phyloP scores from a whole-genome alignment of 306 rosid species.

The Malus fusca region DNA sequence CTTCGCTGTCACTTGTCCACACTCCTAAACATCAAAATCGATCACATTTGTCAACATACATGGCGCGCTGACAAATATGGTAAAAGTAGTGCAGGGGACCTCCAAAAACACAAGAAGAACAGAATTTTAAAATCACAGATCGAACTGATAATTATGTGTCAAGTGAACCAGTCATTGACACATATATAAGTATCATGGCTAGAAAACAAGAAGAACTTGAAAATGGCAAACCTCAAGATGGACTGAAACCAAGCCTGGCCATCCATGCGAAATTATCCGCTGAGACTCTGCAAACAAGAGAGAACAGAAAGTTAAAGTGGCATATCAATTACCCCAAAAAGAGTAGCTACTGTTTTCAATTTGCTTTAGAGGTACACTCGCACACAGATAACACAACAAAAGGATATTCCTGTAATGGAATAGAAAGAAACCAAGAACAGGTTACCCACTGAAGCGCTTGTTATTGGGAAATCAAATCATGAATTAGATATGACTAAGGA shows the following conservation, averaged over 20 bases:
- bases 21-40: conserved; percentile 42
- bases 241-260: conserved; percentile 82
- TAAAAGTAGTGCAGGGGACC: no score
- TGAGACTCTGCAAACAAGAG: conserved; percentile 56
- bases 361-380: not conserved
- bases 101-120: no score
- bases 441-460: not conserved
- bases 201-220: not conserved
- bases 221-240: conserved; percentile 61
- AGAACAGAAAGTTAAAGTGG: not conserved
- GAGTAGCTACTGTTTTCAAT: not conserved
- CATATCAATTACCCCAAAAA: not conserved
- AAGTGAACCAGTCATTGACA: not conserved
- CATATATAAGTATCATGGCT: not conserved
- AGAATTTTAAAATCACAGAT: no score
- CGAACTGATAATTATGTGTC: not conserved
- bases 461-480: not conserved
- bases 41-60: conserved; percentile 13
- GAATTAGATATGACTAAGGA: not conserved
- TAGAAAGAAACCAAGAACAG: not conserved
- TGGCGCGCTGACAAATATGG: not conserved
- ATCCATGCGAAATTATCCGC: conserved; percentile 59
- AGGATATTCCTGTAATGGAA: not conserved
- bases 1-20: conserved; percentile 61
- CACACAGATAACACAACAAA: not conserved